phyloP scores from a whole-genome alignment of 495 filamentous ascomycete genomes.

The Hypoxylon perforatum region DNA sequence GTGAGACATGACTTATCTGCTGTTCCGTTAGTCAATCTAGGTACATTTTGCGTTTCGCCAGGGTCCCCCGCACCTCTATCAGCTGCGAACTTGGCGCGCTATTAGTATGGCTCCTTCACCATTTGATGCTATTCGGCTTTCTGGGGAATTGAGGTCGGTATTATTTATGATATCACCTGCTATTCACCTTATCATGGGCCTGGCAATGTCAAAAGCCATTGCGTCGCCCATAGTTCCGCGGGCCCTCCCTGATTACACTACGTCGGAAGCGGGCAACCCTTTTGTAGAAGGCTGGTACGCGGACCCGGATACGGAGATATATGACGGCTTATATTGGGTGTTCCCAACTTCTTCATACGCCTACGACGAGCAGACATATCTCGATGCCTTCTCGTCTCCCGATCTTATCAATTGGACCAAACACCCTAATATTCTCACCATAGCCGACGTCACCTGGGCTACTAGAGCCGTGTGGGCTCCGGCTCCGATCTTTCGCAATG shows the following conservation, averaged over 20 bases:
- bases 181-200: not conserved
- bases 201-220: conserved; percentile 9
- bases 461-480: conserved; percentile 62
- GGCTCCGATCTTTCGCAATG: conserved; percentile 56
- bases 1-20: not conserved
- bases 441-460: conserved; percentile 57
- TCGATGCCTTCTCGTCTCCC: conserved; percentile 63
- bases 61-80: not conserved
- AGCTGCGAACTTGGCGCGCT: not conserved
- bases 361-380: conserved; percentile 56
- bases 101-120: conserved; percentile 6
- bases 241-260: conserved; percentile 27
- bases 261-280: conserved; percentile 51
- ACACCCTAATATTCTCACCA: conserved; percentile 55
- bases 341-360: conserved; percentile 61
- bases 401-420: conserved; percentile 52
- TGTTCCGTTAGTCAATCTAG: not conserved
- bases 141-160: not conserved
- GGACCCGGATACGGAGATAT: conserved; percentile 63
- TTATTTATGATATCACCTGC: not conserved
- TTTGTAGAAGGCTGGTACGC: conserved; percentile 61
- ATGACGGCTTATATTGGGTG: conserved; percentile 61
- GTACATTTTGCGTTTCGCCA: not conserved
- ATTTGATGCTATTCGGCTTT: not conserved
- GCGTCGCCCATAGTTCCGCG: not conserved